Conservation (phyloP, 768 basidiomycete species). For the Pleurotus citrinopileatus region DNA sequence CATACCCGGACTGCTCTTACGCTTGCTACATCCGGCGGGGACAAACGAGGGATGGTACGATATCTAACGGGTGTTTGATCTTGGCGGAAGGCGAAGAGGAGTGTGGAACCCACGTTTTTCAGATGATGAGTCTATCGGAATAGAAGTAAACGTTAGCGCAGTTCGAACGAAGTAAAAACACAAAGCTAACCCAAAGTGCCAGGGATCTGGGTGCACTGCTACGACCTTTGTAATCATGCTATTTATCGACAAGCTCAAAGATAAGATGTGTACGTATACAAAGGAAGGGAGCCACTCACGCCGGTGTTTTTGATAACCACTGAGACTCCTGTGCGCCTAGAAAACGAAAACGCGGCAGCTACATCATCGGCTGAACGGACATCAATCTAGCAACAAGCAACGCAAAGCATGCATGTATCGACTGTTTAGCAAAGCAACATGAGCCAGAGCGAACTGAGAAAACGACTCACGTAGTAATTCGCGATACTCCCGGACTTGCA, state of each 20-base stretch:
- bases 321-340: conserved; percentile 33
- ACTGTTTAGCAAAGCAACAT: neutral
- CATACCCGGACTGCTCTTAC: conserved; percentile 22
- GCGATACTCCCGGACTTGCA: conserved; percentile 38
- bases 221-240: conserved; percentile 50
- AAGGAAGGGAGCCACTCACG: conserved; percentile 24
- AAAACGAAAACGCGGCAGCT: conserved; percentile 41
- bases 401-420: conserved; percentile 12
- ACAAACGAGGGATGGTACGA: conserved; percentile 30
- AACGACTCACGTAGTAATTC: conserved; percentile 30
- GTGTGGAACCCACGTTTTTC: conserved; percentile 26
- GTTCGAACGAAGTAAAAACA: neutral
- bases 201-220: conserved; percentile 43
- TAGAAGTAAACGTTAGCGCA: neutral
- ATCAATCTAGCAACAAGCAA: conserved; percentile 35
- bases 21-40: conserved; percentile 30
- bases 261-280: no score
- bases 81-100: neutral
- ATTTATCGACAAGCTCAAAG: neutral
- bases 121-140: conserved; percentile 35
- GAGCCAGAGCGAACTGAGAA: neutral
- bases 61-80: conserved; percentile 22
- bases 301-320: conserved; percentile 52
- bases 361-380: conserved; percentile 38
- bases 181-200: conserved; percentile 37